Base-by-base conservation (phyloP, 2,329 filamentous ascomycete species). In the Fusarium decemcellulare region DNA sequence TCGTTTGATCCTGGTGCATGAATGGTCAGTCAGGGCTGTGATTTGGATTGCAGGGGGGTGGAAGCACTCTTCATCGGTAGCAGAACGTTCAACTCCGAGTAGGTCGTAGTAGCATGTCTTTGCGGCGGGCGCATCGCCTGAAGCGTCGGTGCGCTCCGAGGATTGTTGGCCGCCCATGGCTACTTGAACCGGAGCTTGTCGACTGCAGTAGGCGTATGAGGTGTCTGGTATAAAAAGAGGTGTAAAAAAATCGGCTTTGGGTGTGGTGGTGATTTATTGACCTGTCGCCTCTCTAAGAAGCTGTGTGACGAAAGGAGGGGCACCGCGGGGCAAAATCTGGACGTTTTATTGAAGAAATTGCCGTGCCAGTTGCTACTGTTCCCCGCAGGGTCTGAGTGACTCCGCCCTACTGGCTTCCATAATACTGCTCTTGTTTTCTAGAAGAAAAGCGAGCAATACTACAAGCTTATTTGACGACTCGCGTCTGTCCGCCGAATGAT, bases 31-130 rank as follows among this genome's bases (percentile, higher is more conserved):
- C 12, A 39, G 27, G 43, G 59, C 15, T 1, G 6, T 10, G 6
- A 15, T 3, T 8, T 5, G 14, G n/a, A 52, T 18, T 16, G 15
- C 5, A 6, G 23, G 34, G 5, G 32, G 37, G 40, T 29, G 39
- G 18, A 72, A 87, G 77, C 81, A 94, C 91, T 98, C 95, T 59
- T 97, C 93, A 46, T 95, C 92, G 7, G 90, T 90, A 36, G 94
- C 94, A 65, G 87, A 85, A 63, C 89, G 86, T 67, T 93, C 88
- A 15, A 98, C 84, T 7, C 87, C 90, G 6, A 98, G 87, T 37
- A 98, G 85, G 73, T 96, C 92, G 81, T 98, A 98, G 80, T 95
- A 95, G 78, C 92, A 93, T 37, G 88, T 92, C 81, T 93, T 95
- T 52, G 80, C 92, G 52, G 77, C 65, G 15, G 71, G 63, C 55